Evolutionary conservation across 1,139 yeast species (phyloP), one percentile per base, ranked within the genome.

Genomic region (Eremothecium sinecaudum): DNA sequence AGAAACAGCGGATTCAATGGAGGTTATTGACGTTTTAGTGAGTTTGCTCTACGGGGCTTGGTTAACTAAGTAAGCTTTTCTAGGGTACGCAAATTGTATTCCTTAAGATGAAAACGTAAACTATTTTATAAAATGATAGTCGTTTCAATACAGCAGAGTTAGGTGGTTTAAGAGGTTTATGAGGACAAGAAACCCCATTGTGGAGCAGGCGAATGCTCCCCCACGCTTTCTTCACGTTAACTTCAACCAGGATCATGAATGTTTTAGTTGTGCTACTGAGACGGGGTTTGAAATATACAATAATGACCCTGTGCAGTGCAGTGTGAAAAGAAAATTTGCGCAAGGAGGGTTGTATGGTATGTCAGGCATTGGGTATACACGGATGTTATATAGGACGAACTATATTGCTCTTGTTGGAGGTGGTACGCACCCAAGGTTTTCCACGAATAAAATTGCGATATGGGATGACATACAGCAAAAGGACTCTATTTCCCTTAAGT

Each of bases 381-480:
- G 79, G 34, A 83, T 87, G 94, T 74, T 87, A 10, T 83, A 84
- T 53, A 69, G 95, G 30, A 86, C 96, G 1, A 87, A 87, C 59
- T 86, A 86, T 53, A 67, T 87, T 38, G 95, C 90, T 1, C 59
- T 87, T 29, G 84, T 86, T 1, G 95, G 96, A 1, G 94, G 95
- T 8, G 95, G 95, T 1, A 67, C 70, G 41, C 68, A 70, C 40
- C 95, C 95, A 22, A 68, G 73, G 46, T 81, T 75, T 50, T 81
- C 94, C 2, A 68, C 73, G 46, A 83, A 83, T 58, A 80, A 80
- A 53, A 66, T 79, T 32, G 69, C 84, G 21, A 78, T 87, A 11
- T 87, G 96, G 95, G 96, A 87, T 58, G 97, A 87, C 54, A 58
- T 83, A 42, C 81, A 83, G 56, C 70, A 80, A 35, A 77, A 77